A percentile compares a stretch with the other conserved stretches of the same genome.
These are phyloP conservation scores for Globisporangium yorkense DNA, from an alignment of 352 stramenopile species.

Conservation along the genomic window DNA sequence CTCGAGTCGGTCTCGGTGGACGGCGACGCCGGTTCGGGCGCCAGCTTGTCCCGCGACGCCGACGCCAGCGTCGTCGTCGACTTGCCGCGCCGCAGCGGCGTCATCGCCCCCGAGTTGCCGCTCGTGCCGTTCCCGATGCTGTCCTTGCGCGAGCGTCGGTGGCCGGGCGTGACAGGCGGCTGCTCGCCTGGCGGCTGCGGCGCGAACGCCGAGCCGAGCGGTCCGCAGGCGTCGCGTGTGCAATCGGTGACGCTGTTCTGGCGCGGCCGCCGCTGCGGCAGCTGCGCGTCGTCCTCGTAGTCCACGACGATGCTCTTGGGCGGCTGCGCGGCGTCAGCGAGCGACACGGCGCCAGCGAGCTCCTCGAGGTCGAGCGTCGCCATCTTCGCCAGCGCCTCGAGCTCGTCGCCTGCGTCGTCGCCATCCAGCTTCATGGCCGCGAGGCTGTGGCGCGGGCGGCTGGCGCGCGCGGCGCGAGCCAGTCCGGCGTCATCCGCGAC, in stretches of 20 bases:
- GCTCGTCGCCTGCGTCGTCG: neutral
- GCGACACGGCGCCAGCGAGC: conserved; percentile 18
- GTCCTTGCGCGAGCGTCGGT: conserved; percentile 25
- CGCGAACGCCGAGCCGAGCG: conserved; percentile 20
- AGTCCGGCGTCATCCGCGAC: conserved; percentile 14
- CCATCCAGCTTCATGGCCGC: neutral
- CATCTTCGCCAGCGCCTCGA: neutral
- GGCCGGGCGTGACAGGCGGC: conserved; percentile 6
- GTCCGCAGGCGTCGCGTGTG: conserved; percentile 33
- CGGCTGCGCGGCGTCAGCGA: neutral
- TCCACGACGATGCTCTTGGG: conserved; percentile 52
- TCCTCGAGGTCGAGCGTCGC: conserved; percentile 47
- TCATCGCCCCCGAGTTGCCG: neutral
- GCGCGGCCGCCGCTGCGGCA: conserved; percentile 16
- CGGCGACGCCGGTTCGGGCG: conserved; percentile 7
- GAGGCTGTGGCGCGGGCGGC: conserved; percentile 6
- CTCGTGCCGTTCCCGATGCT: conserved; percentile 10
- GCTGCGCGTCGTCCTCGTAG: conserved; percentile 31
- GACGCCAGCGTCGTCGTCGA: conserved; percentile 12
- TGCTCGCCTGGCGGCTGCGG: conserved; percentile 10
- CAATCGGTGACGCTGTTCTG: conserved; percentile 22
- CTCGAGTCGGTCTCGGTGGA: conserved; percentile 15
- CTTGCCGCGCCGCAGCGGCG: conserved; percentile 21
- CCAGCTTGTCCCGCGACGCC: conserved; percentile 7
- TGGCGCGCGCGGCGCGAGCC: conserved; percentile 3